These are phyloP conservation scores for Termitomyces sp. DNA, from an alignment of 768 basidiomycete genomes.

Conservation along the genomic window DNA sequence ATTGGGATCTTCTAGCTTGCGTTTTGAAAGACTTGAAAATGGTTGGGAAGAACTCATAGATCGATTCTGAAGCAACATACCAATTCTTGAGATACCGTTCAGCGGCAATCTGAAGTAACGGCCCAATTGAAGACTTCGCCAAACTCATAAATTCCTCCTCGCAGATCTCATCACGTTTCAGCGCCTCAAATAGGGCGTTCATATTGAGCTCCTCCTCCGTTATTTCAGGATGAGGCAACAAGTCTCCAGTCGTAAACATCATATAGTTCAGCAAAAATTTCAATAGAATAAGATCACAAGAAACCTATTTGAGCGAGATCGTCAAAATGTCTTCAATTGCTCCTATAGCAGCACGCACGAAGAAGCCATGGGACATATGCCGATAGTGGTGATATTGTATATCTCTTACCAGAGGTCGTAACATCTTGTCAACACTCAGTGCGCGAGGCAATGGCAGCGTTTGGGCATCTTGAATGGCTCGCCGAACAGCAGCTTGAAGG, in stretches of 20 bases:
- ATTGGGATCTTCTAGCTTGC: background rate
- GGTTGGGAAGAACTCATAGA: background rate
- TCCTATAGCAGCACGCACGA: background rate
- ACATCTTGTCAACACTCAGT: background rate
- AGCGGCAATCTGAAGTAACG: background rate
- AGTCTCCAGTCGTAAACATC: background rate
- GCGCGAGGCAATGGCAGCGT: background rate
- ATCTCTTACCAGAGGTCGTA: background rate
- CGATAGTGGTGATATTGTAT: background rate
- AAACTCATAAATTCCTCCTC: background rate
- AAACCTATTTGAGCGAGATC: background rate
- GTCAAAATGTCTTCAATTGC: background rate
- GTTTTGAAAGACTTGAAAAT: background rate
- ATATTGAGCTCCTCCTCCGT: background rate
- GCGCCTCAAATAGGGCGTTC: background rate
- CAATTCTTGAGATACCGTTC: background rate
- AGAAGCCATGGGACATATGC: background rate
- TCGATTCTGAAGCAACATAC: background rate
- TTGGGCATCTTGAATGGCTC: background rate
- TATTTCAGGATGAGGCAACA: background rate
- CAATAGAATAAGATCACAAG: background rate
- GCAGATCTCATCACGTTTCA: background rate
- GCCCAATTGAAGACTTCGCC: background rate
- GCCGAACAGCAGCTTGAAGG: background rate
- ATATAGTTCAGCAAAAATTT: conserved; percentile 1